Percentiles rank a stretch among this genome's conserved stretches.
Conservation (phyloP, 352 stramenopile genomes). For the Phytophthora macrochlamydospora region DNA sequence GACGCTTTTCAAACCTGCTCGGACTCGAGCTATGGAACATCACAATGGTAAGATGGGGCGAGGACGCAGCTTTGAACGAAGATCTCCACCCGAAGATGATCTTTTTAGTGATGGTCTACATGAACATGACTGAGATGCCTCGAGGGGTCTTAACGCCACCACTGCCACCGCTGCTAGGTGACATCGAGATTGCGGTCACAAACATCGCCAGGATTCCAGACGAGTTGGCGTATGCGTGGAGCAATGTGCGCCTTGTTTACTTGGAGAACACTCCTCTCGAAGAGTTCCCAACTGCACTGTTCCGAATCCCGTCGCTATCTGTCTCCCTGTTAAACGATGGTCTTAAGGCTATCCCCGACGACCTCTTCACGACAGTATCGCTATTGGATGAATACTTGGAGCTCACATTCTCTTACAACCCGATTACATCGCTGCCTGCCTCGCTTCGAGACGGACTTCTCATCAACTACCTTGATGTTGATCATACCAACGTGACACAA, state of each 20-base stretch:
- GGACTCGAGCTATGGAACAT: constrained; percentile 64
- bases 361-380: constrained; percentile 25
- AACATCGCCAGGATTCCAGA: constrained; percentile 40
- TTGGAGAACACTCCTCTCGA: constrained; percentile 11
- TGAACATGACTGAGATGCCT: constrained; percentile 49
- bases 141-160: constrained; percentile 30
- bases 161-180: constrained; percentile 41
- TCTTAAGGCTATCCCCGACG: constrained; percentile 24
- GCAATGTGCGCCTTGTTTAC: constrained; percentile 18
- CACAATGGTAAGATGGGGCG: constrained; percentile 45
- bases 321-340: constrained; percentile 33
- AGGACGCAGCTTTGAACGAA: constrained; percentile 35
- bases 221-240: constrained; percentile 34
- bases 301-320: constrained; percentile 23
- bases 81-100: constrained; percentile 29
- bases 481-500: constrained; percentile 29
- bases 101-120: constrained; percentile 39
- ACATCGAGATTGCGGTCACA: constrained; percentile 48
- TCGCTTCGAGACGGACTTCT: constrained; percentile 17
- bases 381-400: constrained; percentile 28
- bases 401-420: constrained; percentile 36
- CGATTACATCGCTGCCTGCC: constrained; percentile 27
- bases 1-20: constrained; percentile 42
- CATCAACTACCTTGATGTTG: constrained; percentile 40
- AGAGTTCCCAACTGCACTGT: constrained; percentile 38